These are phyloP conservation scores for Trypanosoma vivax DNA, from an alignment of 208 protist genomes.

Conservation along the genomic window DNA sequence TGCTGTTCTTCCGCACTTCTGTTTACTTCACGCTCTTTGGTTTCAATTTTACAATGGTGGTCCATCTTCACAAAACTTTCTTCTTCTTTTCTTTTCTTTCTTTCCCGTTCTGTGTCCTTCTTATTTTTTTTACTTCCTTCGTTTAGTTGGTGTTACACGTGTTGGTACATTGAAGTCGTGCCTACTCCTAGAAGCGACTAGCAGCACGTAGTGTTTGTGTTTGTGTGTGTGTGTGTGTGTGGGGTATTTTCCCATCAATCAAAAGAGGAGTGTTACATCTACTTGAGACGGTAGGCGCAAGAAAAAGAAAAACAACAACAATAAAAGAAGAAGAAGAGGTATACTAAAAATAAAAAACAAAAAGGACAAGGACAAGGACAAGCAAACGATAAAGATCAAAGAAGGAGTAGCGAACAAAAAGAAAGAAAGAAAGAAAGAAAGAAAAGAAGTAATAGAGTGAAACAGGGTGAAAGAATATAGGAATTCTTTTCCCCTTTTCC, in stretches of 20 bases:
- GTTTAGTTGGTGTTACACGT: background rate
- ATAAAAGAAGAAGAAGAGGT: background rate
- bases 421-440: conserved; percentile 1
- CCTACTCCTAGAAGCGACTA: background rate
- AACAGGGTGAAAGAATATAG: background rate
- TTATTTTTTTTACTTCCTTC: conserved; percentile 7
- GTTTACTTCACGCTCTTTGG: conserved; percentile 3
- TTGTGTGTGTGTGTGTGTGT: background rate
- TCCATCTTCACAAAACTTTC: conserved; percentile 5
- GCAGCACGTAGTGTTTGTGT: background rate
- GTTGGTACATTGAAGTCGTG: too few species aligned
- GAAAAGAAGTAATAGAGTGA: background rate
- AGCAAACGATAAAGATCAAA: conserved; percentile 2
- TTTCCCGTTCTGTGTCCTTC: background rate
- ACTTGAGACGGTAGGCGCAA: background rate
- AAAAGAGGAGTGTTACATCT: background rate
- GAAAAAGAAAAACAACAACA: background rate
- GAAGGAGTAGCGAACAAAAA: background rate
- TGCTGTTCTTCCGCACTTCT: background rate
- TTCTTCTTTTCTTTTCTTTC: conserved; percentile 9
- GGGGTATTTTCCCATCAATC: too few species aligned
- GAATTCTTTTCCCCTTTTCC: background rate
- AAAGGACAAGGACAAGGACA: conserved; percentile 1
- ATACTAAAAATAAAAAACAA: background rate
- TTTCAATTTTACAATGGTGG: too few species aligned